Evolutionary conservation across 164 flowering plant species (phyloP).

Genomic region (Vitis cinerea): DNA sequence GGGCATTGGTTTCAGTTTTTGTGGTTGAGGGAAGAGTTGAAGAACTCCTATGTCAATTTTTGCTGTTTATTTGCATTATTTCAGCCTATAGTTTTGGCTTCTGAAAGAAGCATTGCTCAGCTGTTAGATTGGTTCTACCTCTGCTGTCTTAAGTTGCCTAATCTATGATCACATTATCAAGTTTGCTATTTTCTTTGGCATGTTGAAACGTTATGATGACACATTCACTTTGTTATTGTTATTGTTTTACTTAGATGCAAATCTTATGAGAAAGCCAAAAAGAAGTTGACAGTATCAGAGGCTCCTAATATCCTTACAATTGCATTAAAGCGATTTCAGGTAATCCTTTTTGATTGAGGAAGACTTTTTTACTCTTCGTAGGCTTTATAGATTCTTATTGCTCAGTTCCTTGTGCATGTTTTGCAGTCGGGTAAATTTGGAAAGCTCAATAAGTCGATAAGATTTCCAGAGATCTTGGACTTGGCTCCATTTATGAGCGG

Average conservation of each 20-base stretch:
- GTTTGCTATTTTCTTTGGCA: no score
- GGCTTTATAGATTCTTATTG: slow-evolving; percentile 2
- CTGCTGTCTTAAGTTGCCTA: no score
- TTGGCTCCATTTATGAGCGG: slow-evolving; percentile 81
- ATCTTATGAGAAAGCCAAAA: slow-evolving; percentile 89
- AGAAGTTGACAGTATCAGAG: slow-evolving; percentile 78
- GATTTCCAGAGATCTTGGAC: slow-evolving; percentile 73
- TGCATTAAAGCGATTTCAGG: slow-evolving; percentile 94
- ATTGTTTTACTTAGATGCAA: slow-evolving; percentile 62
- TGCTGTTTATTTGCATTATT: no score
- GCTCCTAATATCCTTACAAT: slow-evolving; percentile 96
- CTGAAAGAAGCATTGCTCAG: no score
- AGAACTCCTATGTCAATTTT: no score
- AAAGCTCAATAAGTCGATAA: slow-evolving; percentile 78
- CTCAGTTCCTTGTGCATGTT: slow-evolving; percentile 9
- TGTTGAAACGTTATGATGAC: no score
- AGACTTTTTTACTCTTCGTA: neutral
- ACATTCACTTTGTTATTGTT: neutral
- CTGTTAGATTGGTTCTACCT: no score
- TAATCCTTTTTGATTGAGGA: slow-evolving; percentile 7
- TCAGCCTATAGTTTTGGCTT: no score
- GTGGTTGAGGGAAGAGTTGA: no score
- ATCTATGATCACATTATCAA: no score
- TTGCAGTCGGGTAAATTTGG: slow-evolving; percentile 92
- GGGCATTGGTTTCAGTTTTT: no score